These are phyloP conservation scores for Phaeosphaeriaceae sp. DNA, from an alignment of 2,329 filamentous ascomycete genomes.

Conservation along the genomic window DNA sequence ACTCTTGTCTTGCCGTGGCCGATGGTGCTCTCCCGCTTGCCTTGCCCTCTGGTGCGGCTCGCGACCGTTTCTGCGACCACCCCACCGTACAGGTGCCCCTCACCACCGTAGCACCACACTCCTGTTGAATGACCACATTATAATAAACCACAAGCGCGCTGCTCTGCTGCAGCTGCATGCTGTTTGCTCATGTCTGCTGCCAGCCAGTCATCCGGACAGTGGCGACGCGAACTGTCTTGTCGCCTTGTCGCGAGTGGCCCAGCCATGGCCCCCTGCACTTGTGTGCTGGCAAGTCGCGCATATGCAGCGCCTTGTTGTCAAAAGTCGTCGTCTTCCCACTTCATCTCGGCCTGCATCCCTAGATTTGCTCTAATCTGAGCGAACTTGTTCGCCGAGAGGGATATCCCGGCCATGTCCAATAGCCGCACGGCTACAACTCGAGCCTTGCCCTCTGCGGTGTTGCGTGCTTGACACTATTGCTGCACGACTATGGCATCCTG, in stretches of 20 bases:
- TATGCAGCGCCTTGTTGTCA: conserved; percentile 37
- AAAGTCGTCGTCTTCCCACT: conserved; percentile 38
- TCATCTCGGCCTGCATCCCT: conserved; percentile 33
- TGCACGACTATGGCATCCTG: conserved; percentile 15
- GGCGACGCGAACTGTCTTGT: conserved; percentile 12
- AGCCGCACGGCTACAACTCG: conserved; percentile 19
- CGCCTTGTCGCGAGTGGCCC: conserved; percentile 32
- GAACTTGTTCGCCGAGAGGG: conserved; percentile 6
- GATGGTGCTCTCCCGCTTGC: conserved; percentile 2
- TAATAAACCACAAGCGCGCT: conserved; percentile 14
- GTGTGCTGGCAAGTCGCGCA: conserved; percentile 40
- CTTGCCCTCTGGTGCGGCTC: neutral
- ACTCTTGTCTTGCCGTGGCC: conserved; percentile 8
- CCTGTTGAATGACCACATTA: conserved; percentile 5
- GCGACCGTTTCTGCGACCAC: conserved; percentile 32
- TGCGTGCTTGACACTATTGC: conserved; percentile 29
- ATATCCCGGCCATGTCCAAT: conserved; percentile 25
- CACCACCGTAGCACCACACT: conserved; percentile 6
- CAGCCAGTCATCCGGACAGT: conserved; percentile 26
- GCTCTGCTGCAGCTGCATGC: conserved; percentile 12
- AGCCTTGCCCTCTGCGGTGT: conserved; percentile 29
- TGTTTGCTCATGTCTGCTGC: neutral
- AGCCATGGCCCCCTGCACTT: conserved; percentile 19
- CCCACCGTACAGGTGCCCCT: conserved; percentile 6
- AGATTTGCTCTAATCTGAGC: conserved; percentile 19